Percentiles rank a stretch among this genome's conserved stretches.
Conservation (phyloP, 1,139 yeast genomes). For the Lodderomyces metapsilosis region DNA sequence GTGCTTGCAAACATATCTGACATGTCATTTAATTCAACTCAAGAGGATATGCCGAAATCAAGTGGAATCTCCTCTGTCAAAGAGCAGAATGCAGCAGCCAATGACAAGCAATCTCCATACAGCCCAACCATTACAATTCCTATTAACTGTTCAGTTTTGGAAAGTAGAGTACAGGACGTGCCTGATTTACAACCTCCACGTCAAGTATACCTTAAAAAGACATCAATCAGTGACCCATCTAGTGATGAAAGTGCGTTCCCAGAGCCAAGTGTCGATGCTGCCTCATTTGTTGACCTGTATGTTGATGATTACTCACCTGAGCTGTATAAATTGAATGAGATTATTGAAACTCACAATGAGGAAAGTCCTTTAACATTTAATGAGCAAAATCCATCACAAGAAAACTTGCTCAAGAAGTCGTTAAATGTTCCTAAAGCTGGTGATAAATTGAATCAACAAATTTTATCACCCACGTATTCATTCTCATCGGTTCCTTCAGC, state of each 20-base stretch:
- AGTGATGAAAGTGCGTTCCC: slow-evolving; percentile 12
- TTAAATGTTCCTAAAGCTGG: background rate
- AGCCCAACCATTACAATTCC: background rate
- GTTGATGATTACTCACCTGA: slow-evolving; percentile 12
- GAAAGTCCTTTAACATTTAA: background rate
- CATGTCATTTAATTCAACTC: slow-evolving; percentile 1
- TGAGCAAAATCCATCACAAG: background rate
- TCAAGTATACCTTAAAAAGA: background rate
- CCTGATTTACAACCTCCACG: background rate
- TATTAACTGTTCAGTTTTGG: slow-evolving; percentile 1
- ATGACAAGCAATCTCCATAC: background rate
- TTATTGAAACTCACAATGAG: slow-evolving; percentile 6
- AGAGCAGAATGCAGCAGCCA: background rate
- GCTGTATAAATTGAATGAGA: slow-evolving; percentile 9
- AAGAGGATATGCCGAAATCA: background rate
- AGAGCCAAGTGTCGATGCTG: slow-evolving; percentile 15
- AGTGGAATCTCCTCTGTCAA: background rate
- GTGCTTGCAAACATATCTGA: slow-evolving; percentile 1
- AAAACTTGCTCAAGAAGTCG: background rate
- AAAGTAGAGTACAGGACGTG: background rate
- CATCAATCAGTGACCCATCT: background rate
- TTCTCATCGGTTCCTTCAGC: slow-evolving; percentile 1
- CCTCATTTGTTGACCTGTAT: slow-evolving; percentile 14
- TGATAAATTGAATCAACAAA: slow-evolving; percentile 1
- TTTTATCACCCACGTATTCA: background rate